These are phyloP conservation scores for Leccinum fuscescens DNA, from an alignment of 1,284 basidiomycete genomes.

Conservation along the genomic window DNA sequence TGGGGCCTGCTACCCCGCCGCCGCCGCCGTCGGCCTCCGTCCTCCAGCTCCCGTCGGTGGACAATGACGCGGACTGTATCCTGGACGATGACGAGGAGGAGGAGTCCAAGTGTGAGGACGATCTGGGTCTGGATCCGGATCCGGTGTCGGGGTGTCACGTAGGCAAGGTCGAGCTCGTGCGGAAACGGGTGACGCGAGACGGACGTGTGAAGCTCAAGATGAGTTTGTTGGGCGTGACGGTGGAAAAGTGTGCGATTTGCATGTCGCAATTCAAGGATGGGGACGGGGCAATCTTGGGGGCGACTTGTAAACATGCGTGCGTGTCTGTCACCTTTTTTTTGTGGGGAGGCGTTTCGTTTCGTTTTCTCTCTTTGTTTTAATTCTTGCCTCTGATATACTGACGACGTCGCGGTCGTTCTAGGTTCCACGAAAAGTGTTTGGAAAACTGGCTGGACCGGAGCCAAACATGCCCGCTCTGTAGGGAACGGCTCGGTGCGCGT, in stretches of 20 bases:
- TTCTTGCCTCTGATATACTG: background rate
- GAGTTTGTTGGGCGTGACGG: conserved; percentile 64
- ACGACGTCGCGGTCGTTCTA: conserved; percentile 15
- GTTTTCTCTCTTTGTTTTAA: background rate
- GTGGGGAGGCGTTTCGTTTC: background rate
- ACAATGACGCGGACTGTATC: conserved; percentile 2
- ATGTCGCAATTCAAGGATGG: conserved; percentile 70
- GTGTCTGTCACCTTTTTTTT: conserved; percentile 23
- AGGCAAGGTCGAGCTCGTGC: conserved; percentile 63
- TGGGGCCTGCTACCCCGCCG: conserved; percentile 20
- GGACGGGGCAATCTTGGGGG: conserved; percentile 57
- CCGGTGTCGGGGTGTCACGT: conserved; percentile 41
- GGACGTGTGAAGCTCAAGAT: conserved; percentile 81
- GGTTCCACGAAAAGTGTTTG: conserved; percentile 59
- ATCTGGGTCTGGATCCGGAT: background rate
- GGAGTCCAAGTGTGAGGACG: background rate
- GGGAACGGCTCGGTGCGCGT: conserved; percentile 35
- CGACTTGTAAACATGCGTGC: conserved; percentile 69
- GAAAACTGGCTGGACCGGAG: conserved; percentile 51
- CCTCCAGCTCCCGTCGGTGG: conserved; percentile 1
- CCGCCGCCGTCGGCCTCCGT: background rate
- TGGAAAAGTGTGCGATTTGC: conserved; percentile 82
- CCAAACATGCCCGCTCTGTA: conserved; percentile 56
- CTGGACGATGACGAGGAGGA: background rate
- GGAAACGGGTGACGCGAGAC: conserved; percentile 62